A percentile compares a stretch with the other conserved stretches of the same genome.
phyloP scores from a whole-genome alignment of 1,284 basidiomycete genomes.

The Ceratobasidium sp. region DNA sequence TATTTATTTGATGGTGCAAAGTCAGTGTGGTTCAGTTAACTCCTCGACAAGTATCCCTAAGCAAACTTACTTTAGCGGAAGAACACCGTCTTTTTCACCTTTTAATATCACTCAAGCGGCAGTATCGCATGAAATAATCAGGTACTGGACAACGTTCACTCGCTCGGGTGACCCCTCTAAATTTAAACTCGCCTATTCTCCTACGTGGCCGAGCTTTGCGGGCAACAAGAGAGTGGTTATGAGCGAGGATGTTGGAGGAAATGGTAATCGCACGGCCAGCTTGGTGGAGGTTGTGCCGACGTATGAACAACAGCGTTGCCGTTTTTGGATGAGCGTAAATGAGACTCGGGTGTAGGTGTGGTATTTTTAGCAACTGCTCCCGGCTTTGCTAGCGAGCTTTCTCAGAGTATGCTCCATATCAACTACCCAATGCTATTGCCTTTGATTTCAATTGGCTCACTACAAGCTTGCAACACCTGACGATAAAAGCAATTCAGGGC shows the following conservation, averaged over 20 bases:
- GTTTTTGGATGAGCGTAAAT: slow-evolving; percentile 61
- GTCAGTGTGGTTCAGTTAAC: slow-evolving; percentile 11
- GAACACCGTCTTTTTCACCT: slow-evolving; percentile 10
- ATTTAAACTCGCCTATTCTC: slow-evolving; percentile 54
- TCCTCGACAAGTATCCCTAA: slow-evolving; percentile 52
- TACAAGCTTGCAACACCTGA: neutral
- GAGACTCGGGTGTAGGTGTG: slow-evolving; percentile 51
- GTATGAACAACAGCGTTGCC: slow-evolving; percentile 58
- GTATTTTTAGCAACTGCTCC: neutral
- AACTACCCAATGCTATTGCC: neutral
- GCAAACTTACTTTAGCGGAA: slow-evolving; percentile 59
- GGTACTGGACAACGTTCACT: slow-evolving; percentile 64
- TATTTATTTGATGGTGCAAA: slow-evolving; percentile 61
- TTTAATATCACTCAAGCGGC: slow-evolving; percentile 56
- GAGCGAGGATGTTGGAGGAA: slow-evolving; percentile 49
- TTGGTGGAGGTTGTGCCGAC: slow-evolving; percentile 56
- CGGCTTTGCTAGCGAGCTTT: slow-evolving; percentile 21
- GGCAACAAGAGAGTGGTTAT: slow-evolving; percentile 52
- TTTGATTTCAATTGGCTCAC: neutral
- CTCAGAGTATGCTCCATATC: slow-evolving; percentile 27
- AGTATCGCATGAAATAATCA: slow-evolving; percentile 61
- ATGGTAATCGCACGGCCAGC: slow-evolving; percentile 47
- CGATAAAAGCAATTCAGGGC: neutral
- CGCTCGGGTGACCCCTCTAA: slow-evolving; percentile 58
- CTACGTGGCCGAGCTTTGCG: slow-evolving; percentile 55